phyloP scores from a whole-genome alignment of 768 basidiomycete species.

The Lactifluus volemus region DNA sequence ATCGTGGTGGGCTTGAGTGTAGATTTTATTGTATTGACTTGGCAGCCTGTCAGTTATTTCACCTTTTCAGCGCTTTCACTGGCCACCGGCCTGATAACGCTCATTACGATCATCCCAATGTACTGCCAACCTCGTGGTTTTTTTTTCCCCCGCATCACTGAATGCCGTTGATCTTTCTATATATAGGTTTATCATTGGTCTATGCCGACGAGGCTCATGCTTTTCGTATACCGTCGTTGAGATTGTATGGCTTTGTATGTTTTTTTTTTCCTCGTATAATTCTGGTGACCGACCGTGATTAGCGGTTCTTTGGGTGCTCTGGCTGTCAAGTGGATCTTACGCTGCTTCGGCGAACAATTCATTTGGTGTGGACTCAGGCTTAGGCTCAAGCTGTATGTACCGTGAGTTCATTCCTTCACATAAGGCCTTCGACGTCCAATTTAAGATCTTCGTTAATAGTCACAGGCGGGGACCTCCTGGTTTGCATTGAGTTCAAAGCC shows the following conservation, averaged over 20 bases:
- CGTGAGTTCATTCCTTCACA: neutral
- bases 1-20: conserved; percentile 27
- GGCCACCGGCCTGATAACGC: conserved; percentile 23
- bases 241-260: conserved; percentile 31
- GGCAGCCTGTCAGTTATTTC: neutral
- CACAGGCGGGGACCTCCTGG: neutral
- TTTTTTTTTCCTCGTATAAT: neutral
- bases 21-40: conserved; percentile 22
- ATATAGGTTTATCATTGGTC: conserved; percentile 28
- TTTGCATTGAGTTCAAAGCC: conserved; percentile 27
- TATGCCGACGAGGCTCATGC: conserved; percentile 29
- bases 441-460: neutral
- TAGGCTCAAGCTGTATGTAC: neutral
- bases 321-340: conserved; percentile 31
- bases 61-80: conserved; percentile 26
- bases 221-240: conserved; percentile 34
- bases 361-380: neutral
- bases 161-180: neutral
- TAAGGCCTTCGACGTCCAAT: neutral
- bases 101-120: conserved; percentile 27
- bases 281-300: neutral
- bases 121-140: neutral
- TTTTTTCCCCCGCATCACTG: neutral
- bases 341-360: conserved; percentile 18
- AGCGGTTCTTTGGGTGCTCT: conserved; percentile 32